These are phyloP conservation scores for Candida boleticola DNA, from an alignment of 805 yeast species.

Conservation along the genomic window DNA sequence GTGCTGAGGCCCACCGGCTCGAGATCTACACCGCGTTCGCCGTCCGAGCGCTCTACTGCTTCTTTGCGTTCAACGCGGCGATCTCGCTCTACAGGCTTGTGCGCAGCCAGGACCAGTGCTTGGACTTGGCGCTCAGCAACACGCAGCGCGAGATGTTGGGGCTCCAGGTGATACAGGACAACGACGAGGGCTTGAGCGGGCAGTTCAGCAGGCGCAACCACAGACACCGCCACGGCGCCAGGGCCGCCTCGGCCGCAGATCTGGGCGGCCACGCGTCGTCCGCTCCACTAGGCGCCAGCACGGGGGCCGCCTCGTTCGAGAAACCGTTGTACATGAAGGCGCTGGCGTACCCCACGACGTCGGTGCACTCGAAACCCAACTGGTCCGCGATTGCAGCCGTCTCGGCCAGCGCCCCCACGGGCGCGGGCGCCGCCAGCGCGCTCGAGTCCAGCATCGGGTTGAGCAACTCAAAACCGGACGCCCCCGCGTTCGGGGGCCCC, in stretches of 20 bases:
- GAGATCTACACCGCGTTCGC: constrained; percentile 24
- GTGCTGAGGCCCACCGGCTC: constrained; percentile 29
- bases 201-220: background rate
- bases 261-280: background rate
- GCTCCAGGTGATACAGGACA: constrained; percentile 15
- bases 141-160: constrained; percentile 49
- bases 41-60: constrained; percentile 17
- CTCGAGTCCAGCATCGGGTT: background rate
- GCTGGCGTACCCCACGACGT: background rate
- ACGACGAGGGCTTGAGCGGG: background rate
- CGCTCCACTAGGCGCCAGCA: background rate
- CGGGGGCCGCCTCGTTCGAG: background rate
- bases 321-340: background rate
- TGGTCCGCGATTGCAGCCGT: background rate
- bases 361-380: background rate
- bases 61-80: constrained; percentile 26
- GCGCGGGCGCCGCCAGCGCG: background rate
- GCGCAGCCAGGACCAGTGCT: constrained; percentile 48
- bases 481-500: background rate
- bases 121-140: constrained; percentile 48
- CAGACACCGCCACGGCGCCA: background rate
- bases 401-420: background rate
- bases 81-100: constrained; percentile 26
- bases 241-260: background rate
- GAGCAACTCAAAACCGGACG: background rate